phyloP scores from a whole-genome alignment of 306 rosid genomes.

The Cajanus cajan region DNA sequence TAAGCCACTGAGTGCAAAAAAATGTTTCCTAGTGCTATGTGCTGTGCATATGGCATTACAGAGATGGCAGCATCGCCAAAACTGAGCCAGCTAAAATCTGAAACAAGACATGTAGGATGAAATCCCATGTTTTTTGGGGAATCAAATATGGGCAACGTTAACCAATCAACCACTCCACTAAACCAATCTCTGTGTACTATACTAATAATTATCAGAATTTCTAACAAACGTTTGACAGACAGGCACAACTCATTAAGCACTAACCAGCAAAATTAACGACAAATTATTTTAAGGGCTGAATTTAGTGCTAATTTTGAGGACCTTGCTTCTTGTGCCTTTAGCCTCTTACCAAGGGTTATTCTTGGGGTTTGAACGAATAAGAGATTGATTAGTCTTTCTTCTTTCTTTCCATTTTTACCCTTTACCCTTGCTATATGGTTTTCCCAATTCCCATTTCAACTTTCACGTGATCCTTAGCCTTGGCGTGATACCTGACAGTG shows the following conservation, averaged over 20 bases:
- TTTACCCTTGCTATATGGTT: conserved; percentile 22
- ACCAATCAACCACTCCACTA: conserved; percentile 82
- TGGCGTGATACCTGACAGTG: conserved; percentile 26
- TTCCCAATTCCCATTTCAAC: conserved; percentile 17
- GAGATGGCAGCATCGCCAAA: conserved; percentile 33
- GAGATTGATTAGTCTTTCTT: conserved; percentile 9
- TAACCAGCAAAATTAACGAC: conserved; percentile 49
- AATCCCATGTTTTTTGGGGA: conserved; percentile 74
- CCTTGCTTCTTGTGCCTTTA: conserved; percentile 57
- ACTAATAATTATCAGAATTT: conserved; percentile 48
- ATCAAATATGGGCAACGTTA: conserved; percentile 71
- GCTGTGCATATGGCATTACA: conserved; percentile 30
- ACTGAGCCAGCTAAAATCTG: conserved; percentile 34
- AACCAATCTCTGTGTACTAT: conserved; percentile 29
- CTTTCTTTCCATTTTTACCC: conserved; percentile 36
- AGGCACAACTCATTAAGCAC: conserved; percentile 84
- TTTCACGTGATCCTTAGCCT: conserved; percentile 44
- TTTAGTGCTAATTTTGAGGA: conserved; percentile 75
- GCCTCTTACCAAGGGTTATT: conserved; percentile 55
- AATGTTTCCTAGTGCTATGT: conserved; percentile 35
- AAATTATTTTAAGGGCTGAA: conserved; percentile 41
- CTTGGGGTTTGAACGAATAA: conserved; percentile 54
- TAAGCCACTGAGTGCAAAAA: conserved; percentile 20
- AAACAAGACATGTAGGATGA: conserved; percentile 59
- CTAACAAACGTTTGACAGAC: conserved; percentile 62